Percentiles rank a stretch among this genome's conserved stretches.
Evolutionary conservation across 1,284 basidiomycete species (phyloP).

Genomic region (Meira nashicola): DNA sequence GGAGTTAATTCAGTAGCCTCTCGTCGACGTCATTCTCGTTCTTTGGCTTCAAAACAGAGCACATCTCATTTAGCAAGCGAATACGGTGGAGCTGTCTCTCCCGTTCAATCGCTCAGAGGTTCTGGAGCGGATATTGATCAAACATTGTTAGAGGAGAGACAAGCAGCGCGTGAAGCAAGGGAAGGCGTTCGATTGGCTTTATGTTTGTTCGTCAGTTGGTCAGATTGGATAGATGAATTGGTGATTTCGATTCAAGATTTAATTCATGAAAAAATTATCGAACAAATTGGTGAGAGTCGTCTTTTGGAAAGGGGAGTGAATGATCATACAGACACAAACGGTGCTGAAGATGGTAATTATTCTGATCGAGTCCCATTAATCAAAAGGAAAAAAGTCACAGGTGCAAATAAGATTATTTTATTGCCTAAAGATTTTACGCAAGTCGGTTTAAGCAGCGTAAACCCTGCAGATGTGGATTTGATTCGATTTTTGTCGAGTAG

Average conservation of each 20-base stretch:
- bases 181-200: not conserved
- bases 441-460: not conserved
- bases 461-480: not conserved
- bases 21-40: not conserved
- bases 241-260: slow-evolving; percentile 3
- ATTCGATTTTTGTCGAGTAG: not conserved
- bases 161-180: not conserved
- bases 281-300: not conserved
- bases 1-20: not conserved
- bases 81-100: not conserved
- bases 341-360: not conserved
- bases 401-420: not conserved
- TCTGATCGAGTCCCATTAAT: not conserved
- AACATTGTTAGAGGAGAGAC: not conserved
- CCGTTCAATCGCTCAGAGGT: not conserved
- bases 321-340: not conserved
- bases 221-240: slow-evolving; percentile 3
- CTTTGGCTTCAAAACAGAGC: not conserved
- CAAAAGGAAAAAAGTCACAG: too few relatives aligned
- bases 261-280: slow-evolving; percentile 4
- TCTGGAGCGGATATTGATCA: not conserved
- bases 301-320: not conserved
- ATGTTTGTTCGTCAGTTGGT: not conserved
- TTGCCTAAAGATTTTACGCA: not conserved
- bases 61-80: too few relatives aligned